Evolutionary conservation across 2,329 filamentous ascomycete species (phyloP).

Genomic region (Cordyceps tenuipes): DNA sequence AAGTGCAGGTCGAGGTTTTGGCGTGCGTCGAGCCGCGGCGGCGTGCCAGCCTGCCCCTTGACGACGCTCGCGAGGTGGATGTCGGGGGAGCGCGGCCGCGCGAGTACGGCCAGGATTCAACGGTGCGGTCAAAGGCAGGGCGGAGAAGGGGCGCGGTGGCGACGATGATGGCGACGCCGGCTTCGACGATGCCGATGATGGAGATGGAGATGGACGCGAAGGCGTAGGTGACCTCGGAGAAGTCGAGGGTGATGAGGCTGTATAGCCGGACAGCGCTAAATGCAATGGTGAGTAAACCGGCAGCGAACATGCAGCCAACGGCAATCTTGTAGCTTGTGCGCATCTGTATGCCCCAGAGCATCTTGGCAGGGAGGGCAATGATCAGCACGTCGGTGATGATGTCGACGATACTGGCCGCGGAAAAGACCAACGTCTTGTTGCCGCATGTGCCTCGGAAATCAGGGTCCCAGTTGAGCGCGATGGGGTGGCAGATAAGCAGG

Average conservation of each 20-base stretch:
- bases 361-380: constrained; percentile 14
- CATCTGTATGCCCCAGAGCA: constrained; percentile 14
- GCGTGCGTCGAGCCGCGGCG: not conserved
- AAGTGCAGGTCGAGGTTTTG: not conserved
- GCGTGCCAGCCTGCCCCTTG: not conserved
- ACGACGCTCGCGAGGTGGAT: not conserved
- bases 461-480: constrained; percentile 15
- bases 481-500: constrained; percentile 14
- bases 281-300: constrained; percentile 14
- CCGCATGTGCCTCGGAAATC: constrained; percentile 12
- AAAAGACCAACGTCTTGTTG: constrained; percentile 12
- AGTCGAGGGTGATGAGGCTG: constrained; percentile 15
- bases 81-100: not conserved
- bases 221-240: constrained; percentile 14
- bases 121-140: constrained; percentile 15
- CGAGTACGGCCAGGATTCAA: constrained; percentile 7
- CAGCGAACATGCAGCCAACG: constrained; percentile 14
- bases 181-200: constrained; percentile 13
- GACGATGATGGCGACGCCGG: constrained; percentile 16
- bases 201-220: constrained; percentile 13
- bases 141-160: constrained; percentile 15
- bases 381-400: constrained; percentile 16
- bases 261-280: constrained; percentile 15
- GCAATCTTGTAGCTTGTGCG: constrained; percentile 14
- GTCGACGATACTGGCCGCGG: constrained; percentile 15